These are phyloP conservation scores for Nadsonia fulvescens DNA, from an alignment of 805 yeast genomes.

Conservation along the genomic window DNA sequence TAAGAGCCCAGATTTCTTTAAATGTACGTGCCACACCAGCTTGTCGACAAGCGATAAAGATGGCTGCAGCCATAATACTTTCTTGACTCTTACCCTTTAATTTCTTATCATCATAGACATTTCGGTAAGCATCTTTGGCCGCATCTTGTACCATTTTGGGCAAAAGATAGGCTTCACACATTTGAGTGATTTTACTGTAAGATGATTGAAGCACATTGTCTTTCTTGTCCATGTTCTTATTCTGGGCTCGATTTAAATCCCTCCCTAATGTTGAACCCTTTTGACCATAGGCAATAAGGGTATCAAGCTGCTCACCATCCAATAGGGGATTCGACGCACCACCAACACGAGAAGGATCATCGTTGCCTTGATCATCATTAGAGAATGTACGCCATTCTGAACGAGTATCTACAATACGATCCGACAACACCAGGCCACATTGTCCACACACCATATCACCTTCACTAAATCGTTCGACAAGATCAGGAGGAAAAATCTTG, in stretches of 20 bases:
- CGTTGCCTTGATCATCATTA: constrained; percentile 95
- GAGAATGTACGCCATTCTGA: constrained; percentile 98
- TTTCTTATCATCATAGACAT: constrained; percentile 73
- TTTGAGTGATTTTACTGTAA: constrained; percentile 75
- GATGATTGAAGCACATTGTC: constrained; percentile 82
- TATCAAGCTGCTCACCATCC: constrained; percentile 81
- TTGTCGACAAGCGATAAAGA: constrained; percentile 83
- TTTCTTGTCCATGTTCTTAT: constrained; percentile 65
- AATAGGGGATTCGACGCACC: constrained; percentile 86
- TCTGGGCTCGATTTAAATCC: constrained; percentile 80
- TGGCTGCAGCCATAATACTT: constrained; percentile 91
- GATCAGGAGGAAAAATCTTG: constrained; percentile 85
- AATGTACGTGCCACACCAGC: constrained; percentile 89
- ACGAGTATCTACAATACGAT: constrained; percentile 81
- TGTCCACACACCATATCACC: constrained; percentile 98
- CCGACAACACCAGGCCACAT: constrained; percentile 87
- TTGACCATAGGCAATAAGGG: constrained; percentile 76
- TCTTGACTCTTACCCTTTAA: constrained; percentile 85
- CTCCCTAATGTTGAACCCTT: constrained; percentile 78
- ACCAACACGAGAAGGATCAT: constrained; percentile 98
- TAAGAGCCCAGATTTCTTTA: constrained; percentile 88
- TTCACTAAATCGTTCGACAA: constrained; percentile 86
- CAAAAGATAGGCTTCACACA: constrained; percentile 91
- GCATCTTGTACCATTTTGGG: constrained; percentile 95
- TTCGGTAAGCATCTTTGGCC: constrained; percentile 87